phyloP scores from a whole-genome alignment of 345 rosid species.

The Euphorbia pulcherrima region DNA sequence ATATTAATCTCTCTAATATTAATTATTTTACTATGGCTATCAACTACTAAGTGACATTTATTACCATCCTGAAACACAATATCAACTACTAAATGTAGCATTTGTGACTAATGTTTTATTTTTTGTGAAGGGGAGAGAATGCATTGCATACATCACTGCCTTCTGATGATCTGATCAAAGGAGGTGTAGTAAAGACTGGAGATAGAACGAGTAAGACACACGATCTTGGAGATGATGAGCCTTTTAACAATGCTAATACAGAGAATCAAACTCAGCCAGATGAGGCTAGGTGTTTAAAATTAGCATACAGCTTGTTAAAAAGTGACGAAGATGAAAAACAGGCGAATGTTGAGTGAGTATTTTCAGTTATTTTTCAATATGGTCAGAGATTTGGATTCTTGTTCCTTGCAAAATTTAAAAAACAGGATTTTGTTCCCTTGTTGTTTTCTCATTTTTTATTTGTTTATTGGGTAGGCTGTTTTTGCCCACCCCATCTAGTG shows the following conservation, averaged over 20 bases:
- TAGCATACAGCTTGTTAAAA: background rate
- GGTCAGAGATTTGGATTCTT: too few relatives aligned
- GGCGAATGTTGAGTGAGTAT: slow-evolving; percentile 17
- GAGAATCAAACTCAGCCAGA: slow-evolving; percentile 3
- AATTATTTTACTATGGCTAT: background rate
- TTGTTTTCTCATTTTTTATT: too few relatives aligned
- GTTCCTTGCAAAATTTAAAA: too few relatives aligned
- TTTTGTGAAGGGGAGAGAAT: background rate
- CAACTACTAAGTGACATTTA: too few relatives aligned
- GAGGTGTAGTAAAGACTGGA: background rate
- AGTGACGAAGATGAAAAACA: background rate
- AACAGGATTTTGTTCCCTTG: background rate
- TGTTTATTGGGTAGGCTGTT: too few relatives aligned
- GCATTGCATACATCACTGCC: background rate
- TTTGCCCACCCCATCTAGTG: too few relatives aligned
- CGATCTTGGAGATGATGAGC: background rate
- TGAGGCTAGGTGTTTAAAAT: slow-evolving; percentile 3
- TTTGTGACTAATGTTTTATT: background rate
- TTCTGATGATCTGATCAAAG: background rate
- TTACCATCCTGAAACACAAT: too few relatives aligned
- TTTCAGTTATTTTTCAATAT: too few relatives aligned
- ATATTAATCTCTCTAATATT: background rate
- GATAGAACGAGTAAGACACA: background rate
- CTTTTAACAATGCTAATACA: background rate
- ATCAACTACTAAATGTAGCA: background rate